These are phyloP conservation scores for Cyberlindnera euphorbiiphila DNA, from an alignment of 805 yeast genomes.

Conservation along the genomic window DNA sequence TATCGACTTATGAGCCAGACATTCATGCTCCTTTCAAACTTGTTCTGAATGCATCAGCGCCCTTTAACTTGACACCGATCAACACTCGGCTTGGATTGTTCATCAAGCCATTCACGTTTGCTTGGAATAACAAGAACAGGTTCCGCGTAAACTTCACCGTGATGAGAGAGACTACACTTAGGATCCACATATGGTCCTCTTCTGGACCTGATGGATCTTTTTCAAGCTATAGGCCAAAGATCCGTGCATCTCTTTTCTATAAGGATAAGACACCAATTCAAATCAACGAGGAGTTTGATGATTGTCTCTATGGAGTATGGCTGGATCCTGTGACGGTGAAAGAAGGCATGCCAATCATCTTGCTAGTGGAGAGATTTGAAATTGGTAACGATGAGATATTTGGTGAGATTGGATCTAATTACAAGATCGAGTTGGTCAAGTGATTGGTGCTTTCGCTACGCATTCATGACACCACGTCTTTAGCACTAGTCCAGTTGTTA, in stretches of 20 bases:
- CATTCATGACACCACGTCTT: not conserved
- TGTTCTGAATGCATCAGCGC: conserved; percentile 26
- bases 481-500: no score
- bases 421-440: conserved; percentile 14
- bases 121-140: conserved; percentile 41
- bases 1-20: conserved; percentile 42
- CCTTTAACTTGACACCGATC: conserved; percentile 17
- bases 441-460: not conserved
- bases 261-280: conserved; percentile 28
- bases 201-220: not conserved
- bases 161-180: conserved; percentile 20
- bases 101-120: conserved; percentile 23
- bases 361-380: conserved; percentile 49
- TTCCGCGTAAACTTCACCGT: conserved; percentile 31
- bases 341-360: conserved; percentile 30
- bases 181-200: conserved; percentile 20
- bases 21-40: conserved; percentile 32
- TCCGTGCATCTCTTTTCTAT: conserved; percentile 43
- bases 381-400: conserved; percentile 38
- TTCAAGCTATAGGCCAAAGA: conserved; percentile 40
- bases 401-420: conserved; percentile 37
- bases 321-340: conserved; percentile 7
- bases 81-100: conserved; percentile 36
- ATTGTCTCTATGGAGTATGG: conserved; percentile 42
- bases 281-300: conserved; percentile 39